Evolutionary conservation across 2,329 filamentous ascomycete genomes (phyloP).

Genomic region (Aspergillus persii): DNA sequence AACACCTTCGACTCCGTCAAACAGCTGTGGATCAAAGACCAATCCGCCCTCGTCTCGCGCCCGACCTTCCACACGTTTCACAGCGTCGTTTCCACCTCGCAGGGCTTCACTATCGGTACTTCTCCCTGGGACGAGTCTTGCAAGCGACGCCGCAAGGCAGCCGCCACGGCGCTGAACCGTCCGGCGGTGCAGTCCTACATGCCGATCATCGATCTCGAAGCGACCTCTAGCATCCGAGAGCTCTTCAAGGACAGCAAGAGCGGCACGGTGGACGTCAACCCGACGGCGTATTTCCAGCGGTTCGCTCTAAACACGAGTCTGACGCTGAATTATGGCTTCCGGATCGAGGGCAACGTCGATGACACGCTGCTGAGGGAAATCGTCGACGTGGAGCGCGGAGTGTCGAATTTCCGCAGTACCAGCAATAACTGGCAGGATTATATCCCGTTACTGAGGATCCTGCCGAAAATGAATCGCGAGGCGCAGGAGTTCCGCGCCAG

Average conservation of each 20-base stretch:
- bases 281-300: conserved; percentile 69
- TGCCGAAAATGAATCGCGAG: conserved; percentile 60
- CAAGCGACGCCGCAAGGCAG: conserved; percentile 73
- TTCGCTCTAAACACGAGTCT: conserved; percentile 75
- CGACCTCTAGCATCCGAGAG: conserved; percentile 68
- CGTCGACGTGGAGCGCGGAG: conserved; percentile 69
- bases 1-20: conserved; percentile 74
- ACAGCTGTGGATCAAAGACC: conserved; percentile 73
- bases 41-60: conserved; percentile 73
- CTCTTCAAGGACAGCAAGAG: conserved; percentile 63
- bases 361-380: conserved; percentile 70
- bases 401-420: conserved; percentile 73
- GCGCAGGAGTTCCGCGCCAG: conserved; percentile 66
- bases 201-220: conserved; percentile 78
- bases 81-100: conserved; percentile 70
- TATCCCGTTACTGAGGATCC: conserved; percentile 68
- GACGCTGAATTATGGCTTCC: conserved; percentile 75
- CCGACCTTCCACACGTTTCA: conserved; percentile 81
- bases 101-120: conserved; percentile 79
- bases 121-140: conserved; percentile 82
- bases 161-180: conserved; percentile 73
- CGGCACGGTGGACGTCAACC: conserved; percentile 65
- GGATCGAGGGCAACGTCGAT: conserved; percentile 69
- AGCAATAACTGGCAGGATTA: conserved; percentile 86
- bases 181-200: conserved; percentile 76